Conservation (phyloP, 2,329 filamentous ascomycete genomes). For the Diaporthe capsici region DNA sequence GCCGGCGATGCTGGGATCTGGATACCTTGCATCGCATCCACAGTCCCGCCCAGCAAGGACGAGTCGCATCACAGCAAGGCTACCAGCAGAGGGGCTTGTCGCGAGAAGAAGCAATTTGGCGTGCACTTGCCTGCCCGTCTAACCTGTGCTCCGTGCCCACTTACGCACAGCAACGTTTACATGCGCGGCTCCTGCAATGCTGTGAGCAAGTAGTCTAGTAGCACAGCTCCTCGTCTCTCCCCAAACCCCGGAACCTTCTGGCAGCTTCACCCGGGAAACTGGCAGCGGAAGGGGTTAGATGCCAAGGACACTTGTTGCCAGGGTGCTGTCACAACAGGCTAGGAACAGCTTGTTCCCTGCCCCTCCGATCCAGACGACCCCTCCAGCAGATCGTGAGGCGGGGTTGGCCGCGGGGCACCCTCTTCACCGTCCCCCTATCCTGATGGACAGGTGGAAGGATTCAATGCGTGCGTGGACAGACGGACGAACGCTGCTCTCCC, state of each 20-base stretch:
- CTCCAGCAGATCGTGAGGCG: constrained; percentile 27
- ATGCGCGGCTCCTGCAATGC: constrained; percentile 11
- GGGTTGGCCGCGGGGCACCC: constrained; percentile 27
- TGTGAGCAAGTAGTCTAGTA: background rate
- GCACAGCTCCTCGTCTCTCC: background rate
- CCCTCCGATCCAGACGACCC: constrained; percentile 4
- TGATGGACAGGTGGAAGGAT: background rate
- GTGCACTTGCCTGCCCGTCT: background rate
- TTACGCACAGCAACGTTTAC: constrained; percentile 1
- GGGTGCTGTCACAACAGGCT: constrained; percentile 17
- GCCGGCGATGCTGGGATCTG: constrained; percentile 16
- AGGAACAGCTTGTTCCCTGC: constrained; percentile 25
- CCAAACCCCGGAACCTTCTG: background rate
- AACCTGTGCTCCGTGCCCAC: constrained; percentile 1
- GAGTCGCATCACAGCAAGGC: constrained; percentile 22
- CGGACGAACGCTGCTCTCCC: background rate
- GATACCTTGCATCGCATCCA: constrained; percentile 24
- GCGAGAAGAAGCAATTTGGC: constrained; percentile 20
- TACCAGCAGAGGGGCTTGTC: constrained; percentile 17
- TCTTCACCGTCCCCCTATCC: background rate
- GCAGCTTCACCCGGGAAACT: constrained; percentile 19
- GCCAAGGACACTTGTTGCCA: constrained; percentile 8
- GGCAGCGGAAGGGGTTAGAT: background rate
- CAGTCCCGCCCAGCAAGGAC: constrained; percentile 13
- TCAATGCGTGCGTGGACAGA: too few species aligned